phyloP scores from a whole-genome alignment of 192 early-diverging fungal species.

The Paraglomus occultum region DNA sequence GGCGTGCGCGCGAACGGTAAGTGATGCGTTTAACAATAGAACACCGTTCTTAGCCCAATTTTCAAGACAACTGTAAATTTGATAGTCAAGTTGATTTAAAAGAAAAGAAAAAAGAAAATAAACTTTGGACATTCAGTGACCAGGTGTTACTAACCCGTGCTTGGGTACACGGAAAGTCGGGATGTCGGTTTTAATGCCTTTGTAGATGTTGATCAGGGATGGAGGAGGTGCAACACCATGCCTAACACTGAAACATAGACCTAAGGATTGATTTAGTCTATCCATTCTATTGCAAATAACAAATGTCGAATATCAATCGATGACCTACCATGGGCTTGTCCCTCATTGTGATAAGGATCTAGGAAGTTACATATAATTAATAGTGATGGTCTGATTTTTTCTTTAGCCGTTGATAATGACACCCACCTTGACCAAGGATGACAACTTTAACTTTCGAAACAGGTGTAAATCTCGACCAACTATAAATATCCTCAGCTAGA shows the following conservation, averaged over 20 bases:
- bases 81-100: neutral
- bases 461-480: conserved; percentile 76
- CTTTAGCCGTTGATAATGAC: neutral
- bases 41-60: conserved; percentile 86
- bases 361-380: conserved; percentile 8
- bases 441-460: conserved; percentile 74
- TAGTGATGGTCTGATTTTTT: neutral
- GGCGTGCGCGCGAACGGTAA: conserved; percentile 79
- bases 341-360: conserved; percentile 69
- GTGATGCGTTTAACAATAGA: conserved; percentile 81
- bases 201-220: conserved; percentile 90
- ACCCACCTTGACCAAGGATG: conserved; percentile 88
- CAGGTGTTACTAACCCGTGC: conserved; percentile 56
- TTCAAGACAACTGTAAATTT: conserved; percentile 51
- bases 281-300: too few relatives aligned
- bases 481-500: conserved; percentile 68
- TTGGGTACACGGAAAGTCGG: conserved; percentile 65
- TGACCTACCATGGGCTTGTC: conserved; percentile 55
- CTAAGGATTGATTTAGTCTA: conserved; percentile 72
- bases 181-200: conserved; percentile 69
- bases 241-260: conserved; percentile 87
- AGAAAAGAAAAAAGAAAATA: too few relatives aligned
- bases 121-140: neutral
- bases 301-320: too few relatives aligned
- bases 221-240: conserved; percentile 77